These are phyloP conservation scores for Cercospora sojina DNA, from an alignment of 2,329 filamentous ascomycete genomes.

Conservation along the genomic window DNA sequence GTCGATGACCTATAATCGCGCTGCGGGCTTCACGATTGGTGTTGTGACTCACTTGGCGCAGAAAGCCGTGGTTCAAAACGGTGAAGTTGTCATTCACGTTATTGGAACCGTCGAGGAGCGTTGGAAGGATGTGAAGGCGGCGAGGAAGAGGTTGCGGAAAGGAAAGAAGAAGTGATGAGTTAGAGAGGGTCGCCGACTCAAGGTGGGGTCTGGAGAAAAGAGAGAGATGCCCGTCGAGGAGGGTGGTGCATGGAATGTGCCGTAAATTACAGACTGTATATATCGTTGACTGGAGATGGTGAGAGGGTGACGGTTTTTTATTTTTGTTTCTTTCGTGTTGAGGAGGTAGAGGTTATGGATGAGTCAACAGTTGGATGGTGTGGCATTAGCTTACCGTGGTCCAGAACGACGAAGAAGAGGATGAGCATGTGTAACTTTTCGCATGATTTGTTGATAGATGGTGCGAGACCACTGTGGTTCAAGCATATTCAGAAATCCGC, in stretches of 20 bases:
- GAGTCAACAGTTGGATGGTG: too few species aligned
- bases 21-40: background rate
- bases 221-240: background rate
- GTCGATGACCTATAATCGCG: background rate
- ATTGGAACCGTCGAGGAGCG: background rate
- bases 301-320: too few species aligned
- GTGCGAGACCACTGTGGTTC: background rate
- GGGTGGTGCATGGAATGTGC: too few species aligned
- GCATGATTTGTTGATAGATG: background rate
- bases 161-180: background rate
- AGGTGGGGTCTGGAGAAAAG: background rate
- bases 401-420: background rate
- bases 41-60: background rate
- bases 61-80: background rate
- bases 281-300: too few species aligned
- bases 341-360: too few species aligned
- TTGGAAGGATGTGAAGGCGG: background rate
- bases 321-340: too few species aligned
- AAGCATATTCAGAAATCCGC: background rate
- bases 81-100: background rate
- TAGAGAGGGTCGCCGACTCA: accelerated
- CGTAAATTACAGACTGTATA: too few species aligned
- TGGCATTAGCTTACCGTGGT: background rate
- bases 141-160: background rate
- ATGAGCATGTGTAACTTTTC: background rate